Evolutionary conservation across 371 early-diverging fungal species (phyloP).

Genomic region (Mortierella sp.): DNA sequence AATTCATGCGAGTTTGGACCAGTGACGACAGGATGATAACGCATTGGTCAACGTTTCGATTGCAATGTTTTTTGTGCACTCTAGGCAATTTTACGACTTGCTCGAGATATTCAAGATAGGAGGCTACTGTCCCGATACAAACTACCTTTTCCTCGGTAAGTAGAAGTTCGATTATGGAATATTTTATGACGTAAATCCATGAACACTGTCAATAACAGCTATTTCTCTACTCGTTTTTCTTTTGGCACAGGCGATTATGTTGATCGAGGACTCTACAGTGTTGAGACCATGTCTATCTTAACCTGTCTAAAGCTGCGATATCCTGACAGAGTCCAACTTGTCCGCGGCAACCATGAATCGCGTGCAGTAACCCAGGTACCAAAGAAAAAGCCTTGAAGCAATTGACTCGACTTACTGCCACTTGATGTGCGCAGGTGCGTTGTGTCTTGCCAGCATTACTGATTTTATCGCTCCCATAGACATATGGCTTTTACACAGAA

Average conservation of each 20-base stretch:
- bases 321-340: conserved; percentile 91
- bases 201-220: too few species aligned
- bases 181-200: too few species aligned
- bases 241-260: conserved; percentile 99
- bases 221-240: too few species aligned
- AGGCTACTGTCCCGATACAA: conserved; percentile 91
- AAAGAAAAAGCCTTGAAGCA: not conserved
- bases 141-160: conserved; percentile 95
- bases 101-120: conserved; percentile 96
- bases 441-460: not conserved
- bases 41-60: too few species aligned
- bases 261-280: conserved; percentile 94
- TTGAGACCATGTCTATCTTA: conserved; percentile 94
- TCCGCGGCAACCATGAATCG: conserved; percentile 98
- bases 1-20: too few species aligned
- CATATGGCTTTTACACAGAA: conserved; percentile 98
- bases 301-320: conserved; percentile 92
- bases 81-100: conserved; percentile 97
- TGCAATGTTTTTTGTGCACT: too few species aligned
- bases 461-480: conserved; percentile 56
- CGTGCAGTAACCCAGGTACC: conserved; percentile 89
- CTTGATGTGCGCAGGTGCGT: too few species aligned
- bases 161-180: too few species aligned
- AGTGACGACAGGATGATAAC: too few species aligned
- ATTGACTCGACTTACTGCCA: too few species aligned